phyloP scores from a whole-genome alignment of 176 grass and related monocot species.

The Triticum aestivum region DNA sequence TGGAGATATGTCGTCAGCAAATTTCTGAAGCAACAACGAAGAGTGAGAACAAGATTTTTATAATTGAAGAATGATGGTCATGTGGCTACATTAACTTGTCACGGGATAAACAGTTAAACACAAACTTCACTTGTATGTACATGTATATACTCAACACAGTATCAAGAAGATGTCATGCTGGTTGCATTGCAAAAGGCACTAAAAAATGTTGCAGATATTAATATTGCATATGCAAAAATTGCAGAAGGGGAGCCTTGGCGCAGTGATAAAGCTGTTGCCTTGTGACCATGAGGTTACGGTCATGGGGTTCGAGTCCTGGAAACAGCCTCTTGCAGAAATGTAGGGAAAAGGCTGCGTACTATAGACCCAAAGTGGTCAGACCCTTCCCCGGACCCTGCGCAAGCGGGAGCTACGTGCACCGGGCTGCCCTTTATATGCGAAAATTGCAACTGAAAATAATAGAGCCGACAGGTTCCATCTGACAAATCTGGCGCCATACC shows the following conservation, averaged over 20 bases:
- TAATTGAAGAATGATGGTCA: slow-evolving; percentile 7
- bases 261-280: too few species aligned
- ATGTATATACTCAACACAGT: neutral
- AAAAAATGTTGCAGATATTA: slow-evolving; percentile 8
- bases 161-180: slow-evolving; percentile 8
- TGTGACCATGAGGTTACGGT: too few species aligned
- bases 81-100: slow-evolving; percentile 12
- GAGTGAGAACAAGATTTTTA: slow-evolving; percentile 16
- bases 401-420: too few species aligned
- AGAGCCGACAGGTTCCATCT: slow-evolving; percentile 9
- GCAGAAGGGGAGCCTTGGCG: too few species aligned
- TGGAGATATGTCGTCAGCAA: slow-evolving; percentile 20
- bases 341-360: too few species aligned
- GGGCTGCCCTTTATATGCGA: neutral
- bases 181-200: neutral
- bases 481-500: slow-evolving; percentile 36
- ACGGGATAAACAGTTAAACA: slow-evolving; percentile 27
- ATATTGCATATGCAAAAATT: neutral
- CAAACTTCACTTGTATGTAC: slow-evolving; percentile 12
- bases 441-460: slow-evolving; percentile 6
- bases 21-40: slow-evolving; percentile 45
- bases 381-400: too few species aligned
- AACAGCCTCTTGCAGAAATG: too few species aligned
- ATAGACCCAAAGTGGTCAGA: too few species aligned
- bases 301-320: too few species aligned